Evolutionary conservation across 2,329 filamentous ascomycete genomes (phyloP).

Genomic region (Fusarium sp.): DNA sequence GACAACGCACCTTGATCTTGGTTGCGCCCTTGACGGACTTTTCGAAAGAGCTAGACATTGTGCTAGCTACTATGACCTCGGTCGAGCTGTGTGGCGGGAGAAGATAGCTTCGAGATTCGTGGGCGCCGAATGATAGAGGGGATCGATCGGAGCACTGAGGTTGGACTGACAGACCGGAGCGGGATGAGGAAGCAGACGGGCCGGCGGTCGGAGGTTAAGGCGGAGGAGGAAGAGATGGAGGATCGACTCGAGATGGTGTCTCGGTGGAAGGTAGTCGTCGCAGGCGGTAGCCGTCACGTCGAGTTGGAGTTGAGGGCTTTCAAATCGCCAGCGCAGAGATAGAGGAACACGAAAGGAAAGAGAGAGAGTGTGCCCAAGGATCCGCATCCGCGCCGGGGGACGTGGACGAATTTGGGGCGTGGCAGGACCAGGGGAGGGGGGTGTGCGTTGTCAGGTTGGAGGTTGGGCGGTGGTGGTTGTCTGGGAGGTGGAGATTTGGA

Average conservation of each 20-base stretch:
- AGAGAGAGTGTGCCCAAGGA: conserved; percentile 25
- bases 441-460: conserved; percentile 33
- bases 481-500: conserved; percentile 29
- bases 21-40: conserved; percentile 99
- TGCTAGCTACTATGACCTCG: conserved; percentile 33
- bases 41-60: conserved; percentile 91
- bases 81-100: conserved; percentile 17
- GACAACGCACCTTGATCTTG: conserved; percentile 83
- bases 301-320: conserved; percentile 14
- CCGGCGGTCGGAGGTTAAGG: conserved; percentile 9
- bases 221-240: conserved; percentile 7
- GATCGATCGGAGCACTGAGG: conserved; percentile 23
- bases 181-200: conserved; percentile 21
- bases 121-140: conserved; percentile 13
- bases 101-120: conserved; percentile 2
- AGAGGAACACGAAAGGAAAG: conserved; percentile 37
- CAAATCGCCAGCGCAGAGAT: conserved; percentile 39
- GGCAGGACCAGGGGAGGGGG: conserved; percentile 39
- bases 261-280: conserved; percentile 18
- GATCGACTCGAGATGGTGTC: conserved; percentile 3
- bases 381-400: conserved; percentile 41
- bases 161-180: conserved; percentile 33
- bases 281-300: conserved; percentile 3
- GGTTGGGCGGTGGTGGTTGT: conserved; percentile 36
- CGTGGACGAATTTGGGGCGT: conserved; percentile 42